Evolutionary conservation across 2,329 filamentous ascomycete genomes (phyloP), one percentile per base, ranked within the genome.

Genomic region (Aspergillus pseudotamarii): DNA sequence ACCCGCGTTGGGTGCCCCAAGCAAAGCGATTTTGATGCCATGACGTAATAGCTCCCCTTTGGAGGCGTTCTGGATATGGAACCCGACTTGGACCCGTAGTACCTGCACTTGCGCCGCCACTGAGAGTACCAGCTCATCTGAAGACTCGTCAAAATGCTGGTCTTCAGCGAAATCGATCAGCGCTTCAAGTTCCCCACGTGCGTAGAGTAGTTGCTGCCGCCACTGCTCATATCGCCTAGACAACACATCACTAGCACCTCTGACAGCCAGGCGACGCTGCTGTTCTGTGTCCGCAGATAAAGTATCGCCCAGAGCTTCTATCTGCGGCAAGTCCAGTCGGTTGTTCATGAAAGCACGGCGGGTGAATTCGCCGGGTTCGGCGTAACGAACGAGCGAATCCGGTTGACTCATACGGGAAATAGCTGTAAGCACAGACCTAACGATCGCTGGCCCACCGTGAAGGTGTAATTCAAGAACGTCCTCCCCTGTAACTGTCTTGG

Each of bases 91-190:
- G 34, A 76, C 73, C 60, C 88, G 81, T 61, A 98, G 86, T 0
- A 73, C 76, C 1, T 76, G 73, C 2, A 96, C 86, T 72, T 93
- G 88, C 0, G 68, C 69, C 1, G 88, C 85, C 34, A 97, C 91
- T 56, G 89, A 92, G 0, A 74, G 76, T 51, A 96, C 84, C 26
- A 98, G 83, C 60, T 91, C 86, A 0, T 84, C 80, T 0, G 93
- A 91, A 3, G 92, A 90, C 77, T 97, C 93, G 69, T 98, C 94
- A 72, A 99, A 96, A 80, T 98, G 92, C 78, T 99, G 94, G 72
- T 98, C 95, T 76, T 99, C 95, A 1, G 92, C 91, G 75, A 99
- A 99, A 78, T 99, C 95, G 65, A 99, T 98, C 69, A 99, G 80
- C 0, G 95, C 95, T 78, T 99, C 95, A 45, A 99, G 84, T 79